Evolutionary conservation across 2,329 filamentous ascomycete genomes (phyloP), one percentile per base, ranked within the genome.

Genomic region (Aspergillus sergii): DNA sequence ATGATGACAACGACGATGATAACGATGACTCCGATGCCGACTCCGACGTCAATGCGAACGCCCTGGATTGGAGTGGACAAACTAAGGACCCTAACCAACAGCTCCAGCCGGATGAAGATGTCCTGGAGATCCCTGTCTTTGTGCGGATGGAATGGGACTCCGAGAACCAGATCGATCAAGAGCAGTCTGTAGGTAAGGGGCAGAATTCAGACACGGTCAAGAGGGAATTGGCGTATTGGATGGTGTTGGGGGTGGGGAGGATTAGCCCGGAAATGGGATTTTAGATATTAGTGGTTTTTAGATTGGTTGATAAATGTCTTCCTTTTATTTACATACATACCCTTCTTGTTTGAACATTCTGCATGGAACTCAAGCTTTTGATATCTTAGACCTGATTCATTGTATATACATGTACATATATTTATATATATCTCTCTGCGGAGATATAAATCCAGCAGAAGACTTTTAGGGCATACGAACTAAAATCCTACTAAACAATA

Each of bases 211-310:
- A 82, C 55, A 89, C 85, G 76, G 91, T 94, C 79, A 94, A 89
- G 82, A 87, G 91, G 73, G 95, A 98, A 75, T 81, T 98, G 78
- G 93, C 93, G 60, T 98, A 97, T 79, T 99, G 95, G 95, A 93
- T 92, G 80, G 93, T 96, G 23, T 82, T 98, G 41, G 94, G 94
- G 4, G 86, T 96, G 62, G 95, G 95, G 11, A 89, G 89, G 72
- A 95, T 98, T 72, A 86, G 81, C 68, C 46, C 51, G 14, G 58
- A 68, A 53, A 23, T 68, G 39, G 28, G 48, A 32, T 30, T 58
- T 54, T 62, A 62, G 58, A 60, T 57, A 19, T 62, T 60, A 10
- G n/a, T 57, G 48, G 57, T 32, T 53, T 5, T 60, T 62, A 54
- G 53, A 45, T 62, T 64, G 32, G 60, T 54, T 64, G 45, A 56